Conservation (phyloP, 805 yeast genomes). For the Hanseniaspora mollemarum region DNA sequence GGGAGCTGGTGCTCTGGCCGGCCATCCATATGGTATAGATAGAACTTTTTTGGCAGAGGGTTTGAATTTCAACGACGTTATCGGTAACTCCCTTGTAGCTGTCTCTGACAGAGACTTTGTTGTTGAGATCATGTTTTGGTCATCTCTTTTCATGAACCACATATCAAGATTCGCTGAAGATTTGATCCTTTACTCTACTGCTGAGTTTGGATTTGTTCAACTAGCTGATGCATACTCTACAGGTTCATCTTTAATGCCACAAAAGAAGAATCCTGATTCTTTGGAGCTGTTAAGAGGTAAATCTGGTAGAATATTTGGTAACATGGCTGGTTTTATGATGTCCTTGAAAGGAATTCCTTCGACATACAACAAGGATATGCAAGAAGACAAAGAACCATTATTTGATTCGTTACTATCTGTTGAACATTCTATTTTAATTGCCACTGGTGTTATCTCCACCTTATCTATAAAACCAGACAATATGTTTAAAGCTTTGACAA, state of each 20-base stretch:
- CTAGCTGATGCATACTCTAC: slow-evolving; percentile 97
- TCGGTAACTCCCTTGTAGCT: slow-evolving; percentile 94
- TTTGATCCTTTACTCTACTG: slow-evolving; percentile 88
- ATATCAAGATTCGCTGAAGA: slow-evolving; percentile 91
- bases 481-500: slow-evolving; percentile 82
- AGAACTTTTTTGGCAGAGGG: slow-evolving; percentile 75
- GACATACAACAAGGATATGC: slow-evolving; percentile 95
- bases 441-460: slow-evolving; percentile 93
- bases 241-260: slow-evolving; percentile 97
- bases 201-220: slow-evolving; percentile 89
- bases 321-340: slow-evolving; percentile 91
- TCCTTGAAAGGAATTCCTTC: slow-evolving; percentile 94
- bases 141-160: slow-evolving; percentile 87
- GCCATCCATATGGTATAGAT: slow-evolving; percentile 98
- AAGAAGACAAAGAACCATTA: slow-evolving; percentile 97
- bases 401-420: slow-evolving; percentile 84
- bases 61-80: slow-evolving; percentile 70
- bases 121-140: slow-evolving; percentile 92
- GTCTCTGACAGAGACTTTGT: slow-evolving; percentile 97
- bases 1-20: slow-evolving; percentile 97
- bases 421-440: slow-evolving; percentile 84
- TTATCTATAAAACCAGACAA: slow-evolving; percentile 55
- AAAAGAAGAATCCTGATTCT: slow-evolving; percentile 96
- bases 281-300: slow-evolving; percentile 91
- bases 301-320: slow-evolving; percentile 94